Evolutionary conservation across 2,329 filamentous ascomycete species (phyloP), one percentile per base, ranked within the genome.

Genomic region (Uncinocarpus reesii): DNA sequence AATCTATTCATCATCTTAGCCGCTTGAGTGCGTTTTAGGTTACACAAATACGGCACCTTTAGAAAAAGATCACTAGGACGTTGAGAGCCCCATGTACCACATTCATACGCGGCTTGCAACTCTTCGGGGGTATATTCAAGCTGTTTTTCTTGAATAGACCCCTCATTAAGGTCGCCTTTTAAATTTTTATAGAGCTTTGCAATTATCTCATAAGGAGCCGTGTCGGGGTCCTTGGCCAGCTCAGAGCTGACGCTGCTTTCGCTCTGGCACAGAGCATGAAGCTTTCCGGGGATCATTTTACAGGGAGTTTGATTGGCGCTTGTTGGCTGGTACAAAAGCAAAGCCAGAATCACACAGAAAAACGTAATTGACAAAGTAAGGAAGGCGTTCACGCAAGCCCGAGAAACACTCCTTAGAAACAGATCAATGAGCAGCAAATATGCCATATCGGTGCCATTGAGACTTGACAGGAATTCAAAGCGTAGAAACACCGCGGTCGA

Each of bases 21-120:
- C 3, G 20, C 38, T 26, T 18, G 18, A 16, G 15, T 15, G 5
- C 10, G 11, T 34, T 34, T 24, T 10, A 15, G 15, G 16, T 7
- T 20, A 40, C 7, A 8, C 10, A 6, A 34, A 20, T 65, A 53
- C 52, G 58, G 24, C 34, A 46, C 43, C 38, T 70, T 71, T 4
- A 86, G 64, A 59, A 89, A 89, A 0, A 88, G 65, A 13, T 80
- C 72, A 53, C 80, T 84, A 0, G 83, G 85, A 44, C 71, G 63
- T 1, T 73, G 71, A 0, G 71, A 60, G 0, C 81, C 83, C 77
- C 83, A 89, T 45, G 76, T 78, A 1, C 84, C 84, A 59, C 83
- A 86, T 48, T 71, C 59, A 6, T 66, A 65, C 1, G 80, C 80
- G 37, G 67, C 71, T 32, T 76, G 63, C 21, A 84, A 59, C 24